These are phyloP conservation scores for Colletotrichum tamarilloi DNA, from an alignment of 2,329 filamentous ascomycete genomes.

Conservation along the genomic window DNA sequence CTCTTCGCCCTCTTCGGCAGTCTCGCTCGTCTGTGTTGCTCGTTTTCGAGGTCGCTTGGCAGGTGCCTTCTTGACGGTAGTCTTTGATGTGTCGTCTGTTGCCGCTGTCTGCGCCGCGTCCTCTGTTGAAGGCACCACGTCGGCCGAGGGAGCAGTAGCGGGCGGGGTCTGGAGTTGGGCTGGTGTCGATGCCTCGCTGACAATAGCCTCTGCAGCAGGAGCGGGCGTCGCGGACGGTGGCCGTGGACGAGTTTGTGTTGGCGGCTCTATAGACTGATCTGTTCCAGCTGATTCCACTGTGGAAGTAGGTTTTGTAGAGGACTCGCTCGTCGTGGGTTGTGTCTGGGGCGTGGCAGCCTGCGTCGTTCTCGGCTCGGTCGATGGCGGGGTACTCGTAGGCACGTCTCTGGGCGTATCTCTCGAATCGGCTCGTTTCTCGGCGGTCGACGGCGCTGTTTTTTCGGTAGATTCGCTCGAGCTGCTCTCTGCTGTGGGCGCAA, in stretches of 20 bases:
- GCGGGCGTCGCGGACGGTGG: not conserved
- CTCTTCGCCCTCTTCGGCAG: constrained; percentile 8
- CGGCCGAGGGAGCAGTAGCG: constrained; percentile 6
- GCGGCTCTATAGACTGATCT: not conserved
- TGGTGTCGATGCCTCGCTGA: constrained; percentile 8
- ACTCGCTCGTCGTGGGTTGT: not conserved
- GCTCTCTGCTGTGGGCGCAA: constrained; percentile 8
- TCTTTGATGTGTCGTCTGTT: not conserved
- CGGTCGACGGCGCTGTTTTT: not conserved
- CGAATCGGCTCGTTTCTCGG: not conserved
- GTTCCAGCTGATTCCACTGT: not conserved
- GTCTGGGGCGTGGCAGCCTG: not conserved
- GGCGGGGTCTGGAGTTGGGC: constrained; percentile 28
- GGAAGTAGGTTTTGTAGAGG: not conserved
- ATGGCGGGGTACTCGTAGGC: constrained; percentile 28
- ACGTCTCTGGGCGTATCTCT: not conserved
- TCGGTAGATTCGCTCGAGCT: not conserved
- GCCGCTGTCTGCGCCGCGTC: not conserved
- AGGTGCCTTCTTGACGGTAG: constrained; percentile 6
- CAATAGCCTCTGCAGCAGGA: not conserved
- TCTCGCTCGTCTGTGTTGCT: constrained; percentile 17
- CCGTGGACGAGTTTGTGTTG: not conserved
- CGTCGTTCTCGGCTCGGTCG: not conserved
- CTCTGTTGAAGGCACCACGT: constrained; percentile 1
- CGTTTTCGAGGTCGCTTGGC: constrained; percentile 30